A percentile compares a stretch with the other conserved stretches of the same genome.
Evolutionary conservation across 2,329 filamentous ascomycete species (phyloP).

Genomic region (Monascus ruber): DNA sequence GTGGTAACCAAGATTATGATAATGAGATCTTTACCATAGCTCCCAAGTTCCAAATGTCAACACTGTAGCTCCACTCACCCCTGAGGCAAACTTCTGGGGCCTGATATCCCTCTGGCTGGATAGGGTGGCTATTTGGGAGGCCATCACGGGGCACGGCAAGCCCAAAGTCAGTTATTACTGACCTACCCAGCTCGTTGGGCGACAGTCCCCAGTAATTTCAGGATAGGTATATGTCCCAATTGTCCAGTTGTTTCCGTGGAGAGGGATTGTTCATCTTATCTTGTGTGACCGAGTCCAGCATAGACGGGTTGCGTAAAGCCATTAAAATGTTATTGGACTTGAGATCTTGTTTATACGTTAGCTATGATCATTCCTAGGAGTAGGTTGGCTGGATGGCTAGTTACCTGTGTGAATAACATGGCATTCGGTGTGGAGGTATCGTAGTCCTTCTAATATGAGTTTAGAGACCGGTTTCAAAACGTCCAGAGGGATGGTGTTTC

Average conservation of each 20-base stretch:
- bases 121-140: conserved; percentile 28
- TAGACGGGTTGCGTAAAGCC: conserved; percentile 12
- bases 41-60: conserved; percentile 23
- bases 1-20: no score
- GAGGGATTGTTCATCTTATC: conserved; percentile 11
- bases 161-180: conserved; percentile 21
- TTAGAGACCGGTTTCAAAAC: conserved; percentile 19
- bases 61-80: conserved; percentile 19
- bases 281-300: conserved; percentile 13
- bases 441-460: conserved; percentile 25
- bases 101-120: conserved; percentile 28
- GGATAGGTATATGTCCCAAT: conserved; percentile 16
- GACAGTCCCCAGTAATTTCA: conserved; percentile 15
- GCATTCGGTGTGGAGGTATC: conserved; percentile 31
- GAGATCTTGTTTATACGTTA: conserved; percentile 17
- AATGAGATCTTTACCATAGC: no score
- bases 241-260: conserved; percentile 11
- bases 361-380: background rate
- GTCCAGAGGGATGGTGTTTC: conserved; percentile 10
- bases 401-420: conserved; percentile 30
- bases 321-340: conserved; percentile 31
- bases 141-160: conserved; percentile 14
- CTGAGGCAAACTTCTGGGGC: conserved; percentile 22
- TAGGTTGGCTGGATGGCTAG: background rate
- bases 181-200: conserved; percentile 9